Evolutionary conservation across 495 filamentous ascomycete genomes (phyloP), one percentile per base, ranked within the genome.

Genomic region (Aspergillus baeticus): DNA sequence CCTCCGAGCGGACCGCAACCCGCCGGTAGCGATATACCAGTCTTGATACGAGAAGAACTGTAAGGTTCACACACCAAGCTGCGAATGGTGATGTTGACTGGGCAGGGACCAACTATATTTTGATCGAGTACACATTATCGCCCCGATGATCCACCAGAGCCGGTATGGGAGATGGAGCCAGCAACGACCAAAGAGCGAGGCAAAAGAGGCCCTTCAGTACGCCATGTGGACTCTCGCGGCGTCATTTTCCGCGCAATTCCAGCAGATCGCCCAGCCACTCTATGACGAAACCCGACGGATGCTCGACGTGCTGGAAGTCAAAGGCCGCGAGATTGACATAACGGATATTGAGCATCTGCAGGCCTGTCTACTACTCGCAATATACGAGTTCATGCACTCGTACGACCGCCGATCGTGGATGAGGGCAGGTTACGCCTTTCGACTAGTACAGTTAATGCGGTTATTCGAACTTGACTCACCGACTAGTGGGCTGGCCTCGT

Each of bases 141-240:
- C 74, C 3, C 80, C 80, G 20, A 76, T 82, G 17, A 58, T 81
- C 14, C 74, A 80, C 51, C 67, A 76, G 56, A 18, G 55, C 23
- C 61, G 66, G 11, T 71, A 69, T 45, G 54, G 62, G 3, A 44
- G 60, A 4, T 64, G 59, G 64, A 23, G 49, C 8, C 59, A 52
- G 44, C 17, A 41, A 2, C 18, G 22, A 1, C 13, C 20, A 5
- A 58, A 67, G 31, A 63, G 65, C 15, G 58, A 59, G 2, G 53
- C 71, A 11, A 61, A 61, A 11, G 51, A 61, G 18, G 78, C 71
- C 52, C 64, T 82, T 11, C 75, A 79, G 51, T 73, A 74, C 59
- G 78, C 80, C 26, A 80, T 81, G 75, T 80, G 79, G 77, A 77
- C 78, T 0, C 59, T 77, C 4, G 77, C 77, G 10, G 73, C 72